These are phyloP conservation scores for Penicillium glabrum DNA, from an alignment of 2,329 filamentous ascomycete genomes.

Conservation along the genomic window DNA sequence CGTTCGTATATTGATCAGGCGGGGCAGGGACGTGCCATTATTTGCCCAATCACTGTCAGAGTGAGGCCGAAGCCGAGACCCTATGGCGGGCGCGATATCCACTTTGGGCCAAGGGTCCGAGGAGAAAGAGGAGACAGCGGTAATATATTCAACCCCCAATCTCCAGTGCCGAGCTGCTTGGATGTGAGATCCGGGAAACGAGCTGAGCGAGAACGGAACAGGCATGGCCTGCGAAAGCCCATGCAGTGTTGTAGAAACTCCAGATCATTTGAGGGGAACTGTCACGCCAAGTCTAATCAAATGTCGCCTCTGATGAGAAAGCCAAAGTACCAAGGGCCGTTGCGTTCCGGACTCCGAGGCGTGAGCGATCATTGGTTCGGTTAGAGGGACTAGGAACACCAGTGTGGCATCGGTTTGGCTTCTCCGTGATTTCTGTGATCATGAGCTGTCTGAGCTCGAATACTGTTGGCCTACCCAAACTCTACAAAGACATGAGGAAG, in stretches of 20 bases:
- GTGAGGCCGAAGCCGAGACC: slow-evolving; percentile 7
- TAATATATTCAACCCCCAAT: background rate
- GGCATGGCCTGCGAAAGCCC: background rate
- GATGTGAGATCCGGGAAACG: background rate
- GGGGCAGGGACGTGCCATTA: slow-evolving; percentile 4
- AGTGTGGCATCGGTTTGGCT: background rate
- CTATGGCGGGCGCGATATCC: slow-evolving; percentile 12
- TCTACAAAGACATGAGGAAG: background rate
- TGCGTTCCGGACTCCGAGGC: slow-evolving; percentile 2
- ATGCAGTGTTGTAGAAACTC: background rate
- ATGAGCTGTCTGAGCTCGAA: background rate
- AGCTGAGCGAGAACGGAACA: background rate
- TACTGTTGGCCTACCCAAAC: background rate
- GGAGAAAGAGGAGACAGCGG: background rate
- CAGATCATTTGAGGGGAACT: background rate
- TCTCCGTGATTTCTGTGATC: background rate
- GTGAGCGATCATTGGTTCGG: slow-evolving; percentile 16
- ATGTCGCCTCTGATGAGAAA: background rate
- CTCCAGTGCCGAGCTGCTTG: background rate
- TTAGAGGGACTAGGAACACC: slow-evolving; percentile 2
- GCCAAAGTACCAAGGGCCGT: background rate
- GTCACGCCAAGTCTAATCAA: background rate
- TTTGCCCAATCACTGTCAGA: slow-evolving; percentile 4
- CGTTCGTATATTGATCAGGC: slow-evolving; percentile 5
- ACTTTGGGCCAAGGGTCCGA: slow-evolving; percentile 18